A percentile compares a stretch with the other conserved stretches of the same genome.
Conservation (phyloP, 371 early-diverging fungal species). For the Choanephora cucurbitarum region DNA sequence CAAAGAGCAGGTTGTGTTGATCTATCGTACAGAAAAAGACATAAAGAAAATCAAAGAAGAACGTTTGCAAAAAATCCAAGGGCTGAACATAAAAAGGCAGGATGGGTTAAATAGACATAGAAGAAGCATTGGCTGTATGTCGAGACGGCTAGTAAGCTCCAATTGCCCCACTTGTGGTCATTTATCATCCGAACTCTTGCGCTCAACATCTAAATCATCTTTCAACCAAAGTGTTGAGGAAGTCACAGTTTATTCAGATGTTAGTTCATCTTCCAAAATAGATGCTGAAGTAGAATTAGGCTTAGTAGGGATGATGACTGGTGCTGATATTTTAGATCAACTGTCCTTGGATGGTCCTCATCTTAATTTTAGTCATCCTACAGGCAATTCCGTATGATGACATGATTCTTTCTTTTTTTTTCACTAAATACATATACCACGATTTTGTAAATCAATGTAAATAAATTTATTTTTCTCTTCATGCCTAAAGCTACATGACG, state of each 20-base stretch:
- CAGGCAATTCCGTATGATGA: not conserved
- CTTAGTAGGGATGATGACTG: conserved; percentile 17
- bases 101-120: conserved; percentile 14
- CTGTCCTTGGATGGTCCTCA: conserved; percentile 2
- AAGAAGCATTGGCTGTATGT: conserved; percentile 8
- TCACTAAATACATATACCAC: too few species aligned
- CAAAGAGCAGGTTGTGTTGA: conserved; percentile 5
- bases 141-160: conserved; percentile 2
- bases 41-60: conserved; percentile 8
- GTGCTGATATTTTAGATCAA: conserved; percentile 10
- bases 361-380: conserved; percentile 2
- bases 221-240: conserved; percentile 2
- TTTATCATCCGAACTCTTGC: not conserved
- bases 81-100: conserved; percentile 4
- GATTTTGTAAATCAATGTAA: too few species aligned
- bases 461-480: too few species aligned
- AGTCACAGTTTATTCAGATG: not conserved
- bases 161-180: not conserved
- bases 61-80: not conserved
- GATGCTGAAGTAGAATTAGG: conserved; percentile 10
- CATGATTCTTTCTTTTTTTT: too few species aligned
- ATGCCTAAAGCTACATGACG: too few species aligned
- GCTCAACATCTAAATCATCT: not conserved
- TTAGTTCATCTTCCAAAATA: conserved; percentile 12
- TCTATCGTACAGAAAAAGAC: conserved; percentile 23